Evolutionary conservation across 1,139 yeast genomes (phyloP).

Genomic region (Suhomyces panamericanus): DNA sequence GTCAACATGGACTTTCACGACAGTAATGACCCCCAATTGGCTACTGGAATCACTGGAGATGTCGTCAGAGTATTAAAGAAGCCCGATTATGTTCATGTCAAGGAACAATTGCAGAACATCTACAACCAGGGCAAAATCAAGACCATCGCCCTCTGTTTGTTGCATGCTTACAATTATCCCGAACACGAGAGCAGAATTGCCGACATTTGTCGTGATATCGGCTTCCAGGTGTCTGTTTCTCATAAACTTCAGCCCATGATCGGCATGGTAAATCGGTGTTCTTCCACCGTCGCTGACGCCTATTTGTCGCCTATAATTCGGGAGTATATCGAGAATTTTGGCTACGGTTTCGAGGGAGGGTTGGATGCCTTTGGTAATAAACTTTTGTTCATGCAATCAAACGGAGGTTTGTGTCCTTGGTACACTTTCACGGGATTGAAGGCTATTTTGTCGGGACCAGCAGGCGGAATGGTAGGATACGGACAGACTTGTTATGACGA

Average conservation of each 20-base stretch:
- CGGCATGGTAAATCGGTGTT: slow-evolving; percentile 44
- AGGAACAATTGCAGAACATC: slow-evolving; percentile 25
- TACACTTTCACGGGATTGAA: slow-evolving; percentile 48
- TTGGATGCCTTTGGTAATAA: slow-evolving; percentile 43
- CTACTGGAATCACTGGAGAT: slow-evolving; percentile 40
- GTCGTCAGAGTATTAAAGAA: slow-evolving; percentile 30
- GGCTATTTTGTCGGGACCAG: slow-evolving; percentile 51
- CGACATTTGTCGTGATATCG: slow-evolving; percentile 35
- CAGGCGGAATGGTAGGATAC: slow-evolving; percentile 54
- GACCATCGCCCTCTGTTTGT: slow-evolving; percentile 40
- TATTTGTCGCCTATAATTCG: slow-evolving; percentile 42
- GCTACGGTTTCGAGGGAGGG: slow-evolving; percentile 47
- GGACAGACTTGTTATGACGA: slow-evolving; percentile 46
- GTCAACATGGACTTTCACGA: slow-evolving; percentile 22
- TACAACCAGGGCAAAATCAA: slow-evolving; percentile 29
- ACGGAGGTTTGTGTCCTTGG: slow-evolving; percentile 53
- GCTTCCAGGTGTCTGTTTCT: slow-evolving; percentile 42
- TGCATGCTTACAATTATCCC: slow-evolving; percentile 44
- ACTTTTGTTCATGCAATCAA: slow-evolving; percentile 48
- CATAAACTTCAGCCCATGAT: slow-evolving; percentile 48
- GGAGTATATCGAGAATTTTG: slow-evolving; percentile 38
- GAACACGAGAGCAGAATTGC: slow-evolving; percentile 41
- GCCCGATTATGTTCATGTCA: slow-evolving; percentile 33
- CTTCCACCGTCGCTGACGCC: slow-evolving; percentile 49
- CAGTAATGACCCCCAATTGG: slow-evolving; percentile 22